Conservation (phyloP, 805 yeast genomes). For the Ogataea populi-albae region DNA sequence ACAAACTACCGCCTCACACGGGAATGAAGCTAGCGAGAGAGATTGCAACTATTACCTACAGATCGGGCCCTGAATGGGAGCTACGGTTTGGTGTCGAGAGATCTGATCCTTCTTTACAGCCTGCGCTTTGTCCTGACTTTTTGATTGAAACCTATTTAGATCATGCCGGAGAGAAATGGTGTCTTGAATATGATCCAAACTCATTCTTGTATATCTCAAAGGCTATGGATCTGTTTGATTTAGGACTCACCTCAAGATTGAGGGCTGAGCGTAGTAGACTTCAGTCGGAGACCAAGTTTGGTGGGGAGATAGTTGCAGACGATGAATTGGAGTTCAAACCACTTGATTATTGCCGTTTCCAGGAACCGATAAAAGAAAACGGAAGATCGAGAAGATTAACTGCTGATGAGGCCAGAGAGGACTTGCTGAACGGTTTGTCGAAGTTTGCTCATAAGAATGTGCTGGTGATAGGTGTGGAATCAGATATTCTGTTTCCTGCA, state of each 20-base stretch:
- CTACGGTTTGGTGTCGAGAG: conserved; percentile 84
- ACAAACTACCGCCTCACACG: conserved; percentile 77
- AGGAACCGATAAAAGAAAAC: conserved; percentile 53
- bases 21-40: conserved; percentile 95
- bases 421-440: conserved; percentile 62
- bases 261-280: conserved; percentile 42
- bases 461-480: conserved; percentile 86
- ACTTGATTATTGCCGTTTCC: conserved; percentile 36
- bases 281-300: conserved; percentile 34
- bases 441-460: conserved; percentile 62
- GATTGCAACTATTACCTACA: conserved; percentile 88
- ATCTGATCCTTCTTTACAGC: conserved; percentile 72
- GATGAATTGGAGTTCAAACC: conserved; percentile 30
- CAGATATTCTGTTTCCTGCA: conserved; percentile 86
- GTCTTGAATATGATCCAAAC: conserved; percentile 86
- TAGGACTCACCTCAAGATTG: conserved; percentile 49
- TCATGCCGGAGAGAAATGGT: conserved; percentile 93
- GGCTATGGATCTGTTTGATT: conserved; percentile 92
- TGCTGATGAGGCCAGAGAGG: conserved; percentile 55
- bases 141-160: conserved; percentile 89
- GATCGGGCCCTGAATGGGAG: conserved; percentile 98
- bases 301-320: conserved; percentile 24
- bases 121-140: conserved; percentile 92
- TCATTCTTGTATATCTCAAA: conserved; percentile 83
- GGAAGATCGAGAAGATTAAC: conserved; percentile 44